A percentile compares a stretch with the other conserved stretches of the same genome.
Conservation (phyloP, 2,329 filamentous ascomycete species). For the Penicillium sp. region DNA sequence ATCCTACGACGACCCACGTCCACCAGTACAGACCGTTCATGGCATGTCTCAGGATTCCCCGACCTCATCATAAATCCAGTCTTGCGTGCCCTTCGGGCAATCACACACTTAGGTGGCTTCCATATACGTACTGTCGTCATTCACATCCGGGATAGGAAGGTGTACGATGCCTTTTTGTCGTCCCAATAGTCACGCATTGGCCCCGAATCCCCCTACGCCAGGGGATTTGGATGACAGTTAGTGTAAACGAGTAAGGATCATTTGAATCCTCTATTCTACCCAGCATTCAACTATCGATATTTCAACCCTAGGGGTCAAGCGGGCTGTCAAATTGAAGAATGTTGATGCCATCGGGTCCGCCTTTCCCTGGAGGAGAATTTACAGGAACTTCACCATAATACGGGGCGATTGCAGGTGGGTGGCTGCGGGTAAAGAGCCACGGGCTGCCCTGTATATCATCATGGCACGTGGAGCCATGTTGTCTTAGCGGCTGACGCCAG, state of each 20-base stretch:
- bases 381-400: not conserved
- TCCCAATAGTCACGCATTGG: not conserved
- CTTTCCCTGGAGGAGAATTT: conserved; percentile 2
- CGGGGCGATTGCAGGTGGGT: not conserved
- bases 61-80: not conserved
- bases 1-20: not conserved
- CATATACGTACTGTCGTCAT: not conserved
- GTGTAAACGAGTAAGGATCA: no score
- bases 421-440: not conserved
- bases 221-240: no score
- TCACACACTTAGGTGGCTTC: not conserved
- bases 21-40: not conserved
- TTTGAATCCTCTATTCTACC: no score
- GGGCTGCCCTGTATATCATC: not conserved
- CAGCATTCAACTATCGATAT: no score
- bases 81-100: not conserved
- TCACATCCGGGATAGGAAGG: not conserved
- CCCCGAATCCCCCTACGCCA: not conserved
- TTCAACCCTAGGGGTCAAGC: no score
- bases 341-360: not conserved
- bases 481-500: not conserved
- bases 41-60: not conserved
- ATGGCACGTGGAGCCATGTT: not conserved
- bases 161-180: not conserved
- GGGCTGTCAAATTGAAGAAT: not conserved